Evolutionary conservation across 73 alveolate species (phyloP).

Genomic region (Durusdinium trenchii): DNA sequence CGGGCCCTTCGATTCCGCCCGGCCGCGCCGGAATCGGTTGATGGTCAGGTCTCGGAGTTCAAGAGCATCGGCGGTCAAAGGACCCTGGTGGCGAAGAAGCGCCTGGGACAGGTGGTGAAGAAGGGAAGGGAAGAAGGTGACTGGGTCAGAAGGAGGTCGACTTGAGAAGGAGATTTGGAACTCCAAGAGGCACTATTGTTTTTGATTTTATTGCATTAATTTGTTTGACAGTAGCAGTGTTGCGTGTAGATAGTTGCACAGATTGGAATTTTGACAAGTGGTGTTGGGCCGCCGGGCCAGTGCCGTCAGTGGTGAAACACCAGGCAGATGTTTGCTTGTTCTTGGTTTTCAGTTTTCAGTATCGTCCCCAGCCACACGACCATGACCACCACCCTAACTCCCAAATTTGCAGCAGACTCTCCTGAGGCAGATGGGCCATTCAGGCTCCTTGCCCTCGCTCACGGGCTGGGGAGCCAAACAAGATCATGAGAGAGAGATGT

Average conservation of each 20-base stretch:
- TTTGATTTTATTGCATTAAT: not conserved
- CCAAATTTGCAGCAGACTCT: not conserved
- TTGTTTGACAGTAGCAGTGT: not conserved
- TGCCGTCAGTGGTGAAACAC: not conserved
- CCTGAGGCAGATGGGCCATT: conserved; percentile 89
- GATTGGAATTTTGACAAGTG: not conserved
- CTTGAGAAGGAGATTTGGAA: not conserved
- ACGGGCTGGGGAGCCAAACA: not conserved
- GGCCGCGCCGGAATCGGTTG: not conserved
- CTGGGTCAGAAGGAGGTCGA: not conserved
- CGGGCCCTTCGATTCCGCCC: not conserved
- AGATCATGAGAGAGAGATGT: too few relatives aligned
- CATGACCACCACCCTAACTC: not conserved
- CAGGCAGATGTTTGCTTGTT: too few relatives aligned
- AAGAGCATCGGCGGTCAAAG: conserved; percentile 53
- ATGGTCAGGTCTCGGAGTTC: conserved; percentile 87
- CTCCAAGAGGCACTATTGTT: not conserved
- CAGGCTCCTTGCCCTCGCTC: conserved; percentile 82
- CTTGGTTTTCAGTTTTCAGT: not conserved
- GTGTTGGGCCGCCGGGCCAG: not conserved
- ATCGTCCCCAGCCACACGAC: not conserved
- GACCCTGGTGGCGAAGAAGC: conserved; percentile 80
- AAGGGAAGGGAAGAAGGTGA: not conserved
- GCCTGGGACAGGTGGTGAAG: not conserved
- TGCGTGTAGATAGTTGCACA: not conserved